Percentiles rank a stretch among this genome's conserved stretches.
Conservation (phyloP, 345 rosid species). For the Durio zibethinus region DNA sequence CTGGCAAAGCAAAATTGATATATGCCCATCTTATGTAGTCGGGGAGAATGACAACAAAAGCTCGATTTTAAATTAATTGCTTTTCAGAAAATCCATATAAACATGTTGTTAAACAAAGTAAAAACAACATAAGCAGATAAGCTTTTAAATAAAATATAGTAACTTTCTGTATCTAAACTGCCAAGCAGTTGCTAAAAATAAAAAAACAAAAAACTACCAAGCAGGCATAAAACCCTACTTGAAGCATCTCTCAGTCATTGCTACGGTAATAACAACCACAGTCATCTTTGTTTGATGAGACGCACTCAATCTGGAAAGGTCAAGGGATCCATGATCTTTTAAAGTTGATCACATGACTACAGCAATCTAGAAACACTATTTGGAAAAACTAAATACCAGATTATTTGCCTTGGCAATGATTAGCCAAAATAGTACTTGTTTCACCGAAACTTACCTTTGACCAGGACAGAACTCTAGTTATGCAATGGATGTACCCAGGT, state of each 20-base stretch:
- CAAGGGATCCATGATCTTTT: not conserved
- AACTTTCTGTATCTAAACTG: not conserved
- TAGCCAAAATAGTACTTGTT: not conserved
- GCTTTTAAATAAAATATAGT: not conserved
- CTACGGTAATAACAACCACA: not conserved
- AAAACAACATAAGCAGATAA: not conserved
- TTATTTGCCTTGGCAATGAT: not conserved
- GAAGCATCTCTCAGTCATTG: not conserved
- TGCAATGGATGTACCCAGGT: conserved; percentile 64
- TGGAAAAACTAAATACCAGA: not conserved
- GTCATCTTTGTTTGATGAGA: not conserved
- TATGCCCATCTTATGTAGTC: not conserved
- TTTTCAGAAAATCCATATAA: not conserved
- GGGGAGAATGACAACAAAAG: not conserved
- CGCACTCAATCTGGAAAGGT: not conserved
- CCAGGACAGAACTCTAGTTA: conserved; percentile 80
- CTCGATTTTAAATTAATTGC: not conserved
- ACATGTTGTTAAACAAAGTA: not conserved
- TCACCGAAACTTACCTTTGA: conserved; percentile 50
- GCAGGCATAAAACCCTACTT: not conserved
- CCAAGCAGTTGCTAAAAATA: not conserved
- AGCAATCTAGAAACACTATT: not conserved
- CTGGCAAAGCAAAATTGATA: not conserved
- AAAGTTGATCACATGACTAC: not conserved
- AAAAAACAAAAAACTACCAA: not conserved